These are phyloP conservation scores for Colletotrichum graminicola DNA, from an alignment of 2,329 filamentous ascomycete genomes.

Conservation along the genomic window DNA sequence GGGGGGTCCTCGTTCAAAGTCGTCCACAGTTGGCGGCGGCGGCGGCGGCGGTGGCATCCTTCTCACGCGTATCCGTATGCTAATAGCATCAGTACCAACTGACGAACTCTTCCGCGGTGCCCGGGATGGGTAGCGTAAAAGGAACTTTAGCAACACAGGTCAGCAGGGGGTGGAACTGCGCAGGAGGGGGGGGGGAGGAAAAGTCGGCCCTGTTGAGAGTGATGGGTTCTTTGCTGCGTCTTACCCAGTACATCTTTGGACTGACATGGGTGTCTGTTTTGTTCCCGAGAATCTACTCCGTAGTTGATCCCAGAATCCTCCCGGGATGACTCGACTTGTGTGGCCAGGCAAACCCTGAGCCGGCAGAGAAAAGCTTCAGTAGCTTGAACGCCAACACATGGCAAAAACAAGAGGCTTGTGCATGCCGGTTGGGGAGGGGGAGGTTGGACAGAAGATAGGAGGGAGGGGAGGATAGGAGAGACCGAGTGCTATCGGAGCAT, in stretches of 20 bases:
- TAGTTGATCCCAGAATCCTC: constrained; percentile 36
- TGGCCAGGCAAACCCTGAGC: constrained; percentile 11
- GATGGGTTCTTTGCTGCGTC: not conserved
- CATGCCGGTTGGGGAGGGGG: not conserved
- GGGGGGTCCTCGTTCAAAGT: not conserved
- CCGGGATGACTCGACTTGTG: constrained; percentile 24
- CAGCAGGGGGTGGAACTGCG: constrained; percentile 8
- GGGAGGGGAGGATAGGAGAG: not conserved
- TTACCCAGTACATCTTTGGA: not conserved
- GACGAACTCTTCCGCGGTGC: not conserved
- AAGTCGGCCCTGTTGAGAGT: not conserved
- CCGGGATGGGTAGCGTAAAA: constrained; percentile 5
- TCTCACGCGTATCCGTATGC: not conserved
- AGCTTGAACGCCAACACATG: constrained; percentile 16
- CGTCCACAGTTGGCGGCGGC: not conserved
- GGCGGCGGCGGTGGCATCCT: not conserved
- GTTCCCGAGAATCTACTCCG: constrained; percentile 33
- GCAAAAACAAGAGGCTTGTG: constrained; percentile 7
- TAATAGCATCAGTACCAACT: not conserved
- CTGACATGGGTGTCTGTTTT: constrained; percentile 20
- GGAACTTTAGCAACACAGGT: not conserved
- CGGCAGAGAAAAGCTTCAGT: constrained; percentile 20
- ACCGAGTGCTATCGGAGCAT: constrained; percentile 29
- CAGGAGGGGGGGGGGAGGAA: constrained; percentile 1
- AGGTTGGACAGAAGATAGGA: no score